phyloP scores from a whole-genome alignment of 768 basidiomycete genomes.

The Cystofilobasidium capitatum region DNA sequence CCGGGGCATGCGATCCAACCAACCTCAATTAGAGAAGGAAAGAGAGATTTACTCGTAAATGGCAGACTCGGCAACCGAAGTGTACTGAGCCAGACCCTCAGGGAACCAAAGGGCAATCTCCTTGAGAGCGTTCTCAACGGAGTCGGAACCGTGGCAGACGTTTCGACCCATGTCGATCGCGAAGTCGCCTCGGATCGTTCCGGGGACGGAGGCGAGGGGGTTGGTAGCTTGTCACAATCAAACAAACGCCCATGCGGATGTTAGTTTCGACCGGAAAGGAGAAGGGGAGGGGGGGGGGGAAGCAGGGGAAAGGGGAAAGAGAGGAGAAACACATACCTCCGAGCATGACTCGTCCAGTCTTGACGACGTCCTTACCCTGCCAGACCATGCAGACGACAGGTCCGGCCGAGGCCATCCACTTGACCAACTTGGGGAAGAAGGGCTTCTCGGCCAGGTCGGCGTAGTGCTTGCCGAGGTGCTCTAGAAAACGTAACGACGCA shows the following conservation, averaged over 20 bases:
- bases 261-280: no score
- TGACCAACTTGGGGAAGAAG: conserved; percentile 64
- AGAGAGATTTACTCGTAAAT: conserved; percentile 28
- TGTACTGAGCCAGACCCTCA: conserved; percentile 31
- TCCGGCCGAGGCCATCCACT: conserved; percentile 44
- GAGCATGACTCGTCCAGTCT: conserved; percentile 88
- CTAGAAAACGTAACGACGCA: conserved; percentile 30
- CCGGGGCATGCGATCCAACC: no score
- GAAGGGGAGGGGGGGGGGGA: background rate
- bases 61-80: conserved; percentile 15
- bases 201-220: conserved; percentile 78
- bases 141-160: conserved; percentile 42
- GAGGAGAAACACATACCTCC: conserved; percentile 53
- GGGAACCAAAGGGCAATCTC: conserved; percentile 74
- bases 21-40: no score
- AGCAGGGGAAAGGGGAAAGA: background rate
- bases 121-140: conserved; percentile 53
- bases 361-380: conserved; percentile 59
- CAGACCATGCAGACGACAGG: conserved; percentile 95
- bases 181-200: conserved; percentile 93
- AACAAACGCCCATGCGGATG: no score
- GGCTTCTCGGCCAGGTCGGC: conserved; percentile 84
- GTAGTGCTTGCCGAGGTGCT: conserved; percentile 95
- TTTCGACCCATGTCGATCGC: conserved; percentile 48
- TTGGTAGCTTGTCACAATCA: conserved; percentile 43